Percentiles rank a stretch among this genome's conserved stretches.
Evolutionary conservation across 176 grass and related monocot genomes (phyloP).

Genomic region (Avena atlantica): DNA sequence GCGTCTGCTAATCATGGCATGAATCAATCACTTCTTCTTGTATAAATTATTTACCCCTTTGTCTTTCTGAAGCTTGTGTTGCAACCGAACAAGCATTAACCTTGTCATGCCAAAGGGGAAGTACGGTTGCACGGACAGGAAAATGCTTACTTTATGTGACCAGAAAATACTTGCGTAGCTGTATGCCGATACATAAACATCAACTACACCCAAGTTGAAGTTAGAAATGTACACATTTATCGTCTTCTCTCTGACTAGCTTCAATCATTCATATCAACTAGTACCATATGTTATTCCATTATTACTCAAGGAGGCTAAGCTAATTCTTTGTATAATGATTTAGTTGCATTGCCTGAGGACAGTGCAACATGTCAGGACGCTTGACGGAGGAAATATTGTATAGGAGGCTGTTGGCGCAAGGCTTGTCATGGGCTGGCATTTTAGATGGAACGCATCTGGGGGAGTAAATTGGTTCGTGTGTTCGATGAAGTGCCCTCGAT

Average conservation of each 20-base stretch:
- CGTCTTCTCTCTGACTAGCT: neutral
- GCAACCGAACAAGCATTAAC: neutral
- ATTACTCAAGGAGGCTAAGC: neutral
- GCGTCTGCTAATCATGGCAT: neutral
- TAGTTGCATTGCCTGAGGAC: neutral
- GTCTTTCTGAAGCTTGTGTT: neutral
- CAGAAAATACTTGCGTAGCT: neutral
- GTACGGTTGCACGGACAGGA: neutral
- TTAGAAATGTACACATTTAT: neutral
- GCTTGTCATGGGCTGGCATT: neutral
- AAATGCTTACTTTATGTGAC: neutral
- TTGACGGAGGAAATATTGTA: neutral
- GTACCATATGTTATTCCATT: neutral
- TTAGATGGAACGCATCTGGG: neutral
- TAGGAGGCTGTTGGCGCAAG: neutral
- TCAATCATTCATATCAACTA: conserved; percentile 15
- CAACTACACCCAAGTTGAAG: neutral
- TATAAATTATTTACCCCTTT: neutral
- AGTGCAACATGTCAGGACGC: conserved; percentile 4
- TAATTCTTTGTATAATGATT: neutral
- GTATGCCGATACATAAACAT: neutral
- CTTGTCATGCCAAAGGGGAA: neutral
- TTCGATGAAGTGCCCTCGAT: neutral
- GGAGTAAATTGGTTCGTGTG: neutral
- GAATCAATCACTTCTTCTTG: neutral